Percentiles rank a stretch among this genome's conserved stretches.
These are phyloP conservation scores for Aspergillus tamarii DNA, from an alignment of 2,329 filamentous ascomycete species.

Conservation along the genomic window DNA sequence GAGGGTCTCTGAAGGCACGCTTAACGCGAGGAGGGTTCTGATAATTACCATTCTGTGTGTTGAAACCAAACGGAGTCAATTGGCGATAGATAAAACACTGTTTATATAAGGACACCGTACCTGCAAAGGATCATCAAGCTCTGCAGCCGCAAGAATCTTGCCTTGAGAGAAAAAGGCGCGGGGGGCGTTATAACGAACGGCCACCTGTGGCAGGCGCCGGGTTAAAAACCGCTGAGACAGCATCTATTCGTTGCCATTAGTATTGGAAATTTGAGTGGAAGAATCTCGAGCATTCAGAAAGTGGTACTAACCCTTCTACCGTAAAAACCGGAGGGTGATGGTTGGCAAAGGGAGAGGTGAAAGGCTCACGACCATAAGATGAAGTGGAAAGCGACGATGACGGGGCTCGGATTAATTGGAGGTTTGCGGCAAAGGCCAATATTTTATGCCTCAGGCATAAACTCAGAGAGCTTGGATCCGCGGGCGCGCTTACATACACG, in stretches of 20 bases:
- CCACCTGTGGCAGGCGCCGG: conserved; percentile 45
- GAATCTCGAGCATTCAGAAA: not conserved
- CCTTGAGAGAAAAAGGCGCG: conserved; percentile 48
- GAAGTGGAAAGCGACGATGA: conserved; percentile 25
- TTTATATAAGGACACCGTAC: conserved; percentile 30
- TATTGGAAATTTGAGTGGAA: conserved; percentile 12
- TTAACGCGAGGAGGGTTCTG: conserved; percentile 66
- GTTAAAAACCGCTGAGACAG: conserved; percentile 49
- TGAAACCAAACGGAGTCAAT: conserved; percentile 23
- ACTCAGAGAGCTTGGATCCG: conserved; percentile 18
- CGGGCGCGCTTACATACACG: conserved; percentile 38
- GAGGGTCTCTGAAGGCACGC: conserved; percentile 88
- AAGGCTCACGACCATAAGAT: conserved; percentile 25
- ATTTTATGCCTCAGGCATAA: conserved; percentile 22
- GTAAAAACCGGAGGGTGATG: conserved; percentile 19
- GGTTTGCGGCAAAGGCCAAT: conserved; percentile 26
- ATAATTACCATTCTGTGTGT: conserved; percentile 50
- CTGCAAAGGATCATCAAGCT: conserved; percentile 48
- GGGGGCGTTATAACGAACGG: conserved; percentile 41
- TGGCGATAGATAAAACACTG: not conserved
- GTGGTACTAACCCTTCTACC: conserved; percentile 31
- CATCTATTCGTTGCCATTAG: conserved; percentile 41
- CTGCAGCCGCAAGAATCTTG: conserved; percentile 41
- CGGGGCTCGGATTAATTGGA: conserved; percentile 33
- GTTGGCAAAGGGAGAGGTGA: conserved; percentile 23